Evolutionary conservation across 306 rosid species (phyloP), one percentile per base, ranked within the genome.

Genomic region (Cicer arietinum): DNA sequence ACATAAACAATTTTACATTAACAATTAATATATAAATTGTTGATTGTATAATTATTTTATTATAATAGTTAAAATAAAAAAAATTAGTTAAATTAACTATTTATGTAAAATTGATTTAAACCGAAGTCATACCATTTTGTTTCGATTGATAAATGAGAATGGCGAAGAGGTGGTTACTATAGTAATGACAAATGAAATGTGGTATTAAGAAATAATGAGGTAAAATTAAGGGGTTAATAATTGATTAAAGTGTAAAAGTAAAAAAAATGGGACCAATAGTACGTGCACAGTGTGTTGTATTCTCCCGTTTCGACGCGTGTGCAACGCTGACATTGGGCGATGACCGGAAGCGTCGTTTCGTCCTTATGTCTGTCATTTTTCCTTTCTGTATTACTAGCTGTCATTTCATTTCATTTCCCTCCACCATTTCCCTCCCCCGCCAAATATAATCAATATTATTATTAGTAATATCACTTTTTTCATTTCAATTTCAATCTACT

Each of bases 301-400:
- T 74, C 41, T 84, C 91, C 90, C 87, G 73, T 60, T 78, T 52
- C 76, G 94, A 86, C 91, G 80, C 94, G 92, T 87, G 88, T 83
- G 18, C 71, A n/a, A 20, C 47, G 82, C 53, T 73, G 75, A 75
- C 62, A 68, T 69, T 30, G 69, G 78, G 3, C 46, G 59, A 66
- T 76, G 69, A 71, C 85, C 57, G 70, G 77, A 75, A 59, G 30
- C 82, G 48, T 48, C 45, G 79, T 76, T 82, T 71, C 82, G 65
- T 52, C 70, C 73, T 59, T 50, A 81, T 78, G 74, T 84, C 86
- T 78, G 74, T 84, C 86, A 80, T 77, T 61, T 80, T 61, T 30
- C 35, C 14, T 48, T n/a, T 78, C 74, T 53, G 1, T 37, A 13
- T 67, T 45, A 41, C 78, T 62, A 52, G 45, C 74, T 83, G 65